Evolutionary conservation across 257 asterid genomes (phyloP), one percentile per base, ranked within the genome.

Genomic region (Anisodus acutangulus): DNA sequence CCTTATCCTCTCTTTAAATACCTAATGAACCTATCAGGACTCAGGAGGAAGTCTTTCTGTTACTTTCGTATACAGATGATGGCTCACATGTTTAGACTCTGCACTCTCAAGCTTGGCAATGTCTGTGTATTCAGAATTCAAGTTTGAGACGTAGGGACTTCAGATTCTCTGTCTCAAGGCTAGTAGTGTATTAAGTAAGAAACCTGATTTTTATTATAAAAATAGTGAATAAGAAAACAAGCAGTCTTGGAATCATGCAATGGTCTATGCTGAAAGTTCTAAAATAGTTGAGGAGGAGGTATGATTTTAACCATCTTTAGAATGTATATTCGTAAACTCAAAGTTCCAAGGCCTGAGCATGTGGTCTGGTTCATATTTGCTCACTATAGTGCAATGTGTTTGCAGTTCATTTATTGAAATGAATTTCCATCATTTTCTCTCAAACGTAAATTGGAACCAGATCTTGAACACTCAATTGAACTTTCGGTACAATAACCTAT

Each of bases 341-440:
- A 47, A 49, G 81, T 74, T 49, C 60, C 7, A 13, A 72, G 43
- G 80, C 80, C 58, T 5, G 41, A 72, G 80, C 60, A 47, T 47
- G 81, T 49, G 11, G 10, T 49, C 81, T 15, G 8, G 11, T 72
- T 74, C 43, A 6, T 74, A 74, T 49, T 76, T 26, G 0, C 9
- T 76, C 12, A 1, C 47, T 4, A 51, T 53, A 51, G 26, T 51
- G 64, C 62, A 78, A 53, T 11, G 19, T 12, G 15, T 51, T 76
- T 13, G 63, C 8, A 12, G 13, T 76, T 13, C 81, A 26, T 76
- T 51, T 26, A 47, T 51, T 53, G 15, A 54, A 26, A 26, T 76
- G 64, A 53, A 76, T 76, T 76, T 13, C 62, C 47, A 76, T 17
- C 64, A 53, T 19, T 74, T 49, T 37, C 45, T 51, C 19, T 74